These are phyloP conservation scores for Tetraselmis chui DNA, from an alignment of 139 green algal species.

Conservation along the genomic window DNA sequence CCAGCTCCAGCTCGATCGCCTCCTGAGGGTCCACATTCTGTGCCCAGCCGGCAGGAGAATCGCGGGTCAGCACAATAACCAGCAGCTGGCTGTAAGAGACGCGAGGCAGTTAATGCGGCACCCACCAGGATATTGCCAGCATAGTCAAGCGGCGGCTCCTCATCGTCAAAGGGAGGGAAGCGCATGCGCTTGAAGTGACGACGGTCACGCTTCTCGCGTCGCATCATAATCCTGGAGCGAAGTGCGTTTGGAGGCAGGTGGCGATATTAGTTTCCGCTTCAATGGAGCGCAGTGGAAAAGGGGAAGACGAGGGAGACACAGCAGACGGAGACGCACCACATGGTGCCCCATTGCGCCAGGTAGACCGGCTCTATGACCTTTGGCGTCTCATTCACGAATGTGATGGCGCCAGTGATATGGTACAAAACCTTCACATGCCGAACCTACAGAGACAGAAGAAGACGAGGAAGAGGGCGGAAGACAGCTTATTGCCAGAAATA, in stretches of 20 bases:
- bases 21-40: conserved; percentile 91
- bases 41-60: background rate
- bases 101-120: too few relatives aligned
- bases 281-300: too few relatives aligned
- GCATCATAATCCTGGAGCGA: conserved; percentile 92
- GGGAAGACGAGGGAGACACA: too few relatives aligned
- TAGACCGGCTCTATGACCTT: conserved; percentile 96
- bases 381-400: conserved; percentile 96
- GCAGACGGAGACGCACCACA: conserved; percentile 87
- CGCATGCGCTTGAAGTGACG: conserved; percentile 99
- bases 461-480: too few relatives aligned
- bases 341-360: conserved; percentile 96
- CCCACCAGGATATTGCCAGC: conserved; percentile 89
- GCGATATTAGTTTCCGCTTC: too few relatives aligned
- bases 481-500: too few relatives aligned
- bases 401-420: conserved; percentile 98
- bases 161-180: conserved; percentile 99
- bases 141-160: conserved; percentile 98
- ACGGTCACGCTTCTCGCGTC: conserved; percentile 96
- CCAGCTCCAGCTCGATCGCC: conserved; percentile 95
- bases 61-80: too few relatives aligned
- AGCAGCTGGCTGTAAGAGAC: too few relatives aligned
- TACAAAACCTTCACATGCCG: conserved; percentile 94
- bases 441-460: conserved; percentile 53
- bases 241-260: too few relatives aligned